Percentiles rank a stretch among this genome's conserved stretches.
Evolutionary conservation across 2,329 filamentous ascomycete genomes (phyloP).

Genomic region (Fusarium nurragi): DNA sequence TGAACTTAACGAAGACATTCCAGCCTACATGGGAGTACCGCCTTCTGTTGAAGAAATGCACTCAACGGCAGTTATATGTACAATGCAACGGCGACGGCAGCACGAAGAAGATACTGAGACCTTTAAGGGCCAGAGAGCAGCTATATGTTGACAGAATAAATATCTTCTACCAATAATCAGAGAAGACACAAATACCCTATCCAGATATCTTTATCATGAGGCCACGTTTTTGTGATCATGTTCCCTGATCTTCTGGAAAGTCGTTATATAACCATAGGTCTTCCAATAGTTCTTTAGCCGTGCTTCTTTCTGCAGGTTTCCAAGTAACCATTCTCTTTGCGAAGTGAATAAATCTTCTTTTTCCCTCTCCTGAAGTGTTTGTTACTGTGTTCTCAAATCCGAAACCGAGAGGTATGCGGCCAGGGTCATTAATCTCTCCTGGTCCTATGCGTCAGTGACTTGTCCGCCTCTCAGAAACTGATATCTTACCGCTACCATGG

Average conservation of each 20-base stretch:
- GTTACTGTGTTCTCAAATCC: constrained; percentile 12
- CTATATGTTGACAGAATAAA: background rate
- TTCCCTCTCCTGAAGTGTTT: constrained; percentile 3
- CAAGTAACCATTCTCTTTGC: background rate
- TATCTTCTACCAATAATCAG: background rate
- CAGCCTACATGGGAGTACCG: constrained; percentile 13
- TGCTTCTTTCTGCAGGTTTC: background rate
- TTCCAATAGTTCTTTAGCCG: background rate
- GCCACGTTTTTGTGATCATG: background rate
- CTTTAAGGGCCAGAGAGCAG: background rate
- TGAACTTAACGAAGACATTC: constrained; percentile 47
- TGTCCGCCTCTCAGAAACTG: too few relatives aligned
- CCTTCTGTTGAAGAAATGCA: background rate
- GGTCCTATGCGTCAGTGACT: background rate
- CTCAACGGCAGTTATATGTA: background rate
- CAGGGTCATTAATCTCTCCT: constrained; percentile 37
- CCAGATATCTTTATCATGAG: background rate
- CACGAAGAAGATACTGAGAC: background rate
- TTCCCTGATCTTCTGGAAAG: background rate
- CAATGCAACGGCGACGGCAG: background rate
- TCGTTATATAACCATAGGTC: background rate
- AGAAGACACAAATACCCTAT: background rate
- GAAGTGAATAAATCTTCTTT: constrained; percentile 32
- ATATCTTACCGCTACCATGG: background rate
- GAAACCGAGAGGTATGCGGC: constrained; percentile 32